Percentiles rank a stretch among this genome's conserved stretches.
phyloP scores from a whole-genome alignment of 768 basidiomycete species.

The Auricularia sp. region DNA sequence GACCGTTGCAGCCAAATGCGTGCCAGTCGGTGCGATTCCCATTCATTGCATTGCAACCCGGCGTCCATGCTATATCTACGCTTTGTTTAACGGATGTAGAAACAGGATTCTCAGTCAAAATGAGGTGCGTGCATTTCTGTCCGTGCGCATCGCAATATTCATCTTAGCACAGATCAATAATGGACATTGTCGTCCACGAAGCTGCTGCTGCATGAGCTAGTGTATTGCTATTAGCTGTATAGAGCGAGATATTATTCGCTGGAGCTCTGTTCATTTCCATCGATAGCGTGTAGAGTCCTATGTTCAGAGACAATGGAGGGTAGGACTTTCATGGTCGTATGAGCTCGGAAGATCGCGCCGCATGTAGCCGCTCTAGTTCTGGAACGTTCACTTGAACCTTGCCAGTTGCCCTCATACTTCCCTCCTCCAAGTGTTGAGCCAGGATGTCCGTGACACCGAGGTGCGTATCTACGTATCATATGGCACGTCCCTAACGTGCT shows the following conservation, averaged over 20 bases:
- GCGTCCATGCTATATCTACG: slow-evolving; percentile 65
- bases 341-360: background rate
- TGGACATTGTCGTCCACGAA: slow-evolving; percentile 69
- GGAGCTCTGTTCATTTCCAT: too few species aligned
- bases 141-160: slow-evolving; percentile 2
- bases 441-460: background rate
- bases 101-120: slow-evolving; percentile 58
- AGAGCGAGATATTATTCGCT: too few species aligned
- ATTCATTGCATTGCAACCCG: slow-evolving; percentile 70
- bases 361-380: background rate
- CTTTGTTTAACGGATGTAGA: slow-evolving; percentile 68
- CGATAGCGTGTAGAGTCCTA: too few species aligned
- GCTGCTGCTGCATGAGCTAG: slow-evolving; percentile 5
- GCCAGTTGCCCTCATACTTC: background rate
- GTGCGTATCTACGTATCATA: background rate
- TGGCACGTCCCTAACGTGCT: background rate
- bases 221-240: background rate
- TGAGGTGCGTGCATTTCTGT: slow-evolving; percentile 40
- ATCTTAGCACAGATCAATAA: slow-evolving; percentile 43
- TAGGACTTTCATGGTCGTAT: background rate
- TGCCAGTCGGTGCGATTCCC: slow-evolving; percentile 83
- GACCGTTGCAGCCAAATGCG: slow-evolving; percentile 68
- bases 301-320: background rate
- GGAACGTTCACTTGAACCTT: background rate
- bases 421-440: background rate